Percentiles rank a stretch among this genome's conserved stretches.
Evolutionary conservation across 768 basidiomycete species (phyloP).

Genomic region (Mycena vulgaris): DNA sequence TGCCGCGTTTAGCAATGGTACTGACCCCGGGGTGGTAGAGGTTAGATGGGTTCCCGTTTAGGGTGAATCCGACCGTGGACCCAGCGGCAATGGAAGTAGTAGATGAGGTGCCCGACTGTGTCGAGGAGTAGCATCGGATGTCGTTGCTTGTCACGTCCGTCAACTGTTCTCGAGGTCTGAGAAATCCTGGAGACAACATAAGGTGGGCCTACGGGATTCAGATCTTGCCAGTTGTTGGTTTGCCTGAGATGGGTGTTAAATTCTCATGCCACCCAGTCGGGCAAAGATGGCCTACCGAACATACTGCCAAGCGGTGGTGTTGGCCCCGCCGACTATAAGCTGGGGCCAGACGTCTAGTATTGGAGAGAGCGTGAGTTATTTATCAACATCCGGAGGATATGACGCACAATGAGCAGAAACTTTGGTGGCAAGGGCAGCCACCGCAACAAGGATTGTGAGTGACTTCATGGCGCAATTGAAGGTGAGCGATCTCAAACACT

Average conservation of each 20-base stretch:
- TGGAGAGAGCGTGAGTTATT: neutral
- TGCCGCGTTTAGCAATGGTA: neutral
- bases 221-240: slow-evolving; percentile 34
- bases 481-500: neutral
- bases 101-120: slow-evolving; percentile 21
- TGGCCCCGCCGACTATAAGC: slow-evolving; percentile 42
- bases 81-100: slow-evolving; percentile 25
- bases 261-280: no score
- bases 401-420: slow-evolving; percentile 31
- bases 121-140: slow-evolving; percentile 29
- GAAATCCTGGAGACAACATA: neutral
- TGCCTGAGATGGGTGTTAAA: neutral
- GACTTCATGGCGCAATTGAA: slow-evolving; percentile 25
- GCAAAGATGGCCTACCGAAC: slow-evolving; percentile 31
- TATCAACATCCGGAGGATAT: neutral
- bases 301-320: slow-evolving; percentile 40
- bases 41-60: slow-evolving; percentile 26
- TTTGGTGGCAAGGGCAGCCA: slow-evolving; percentile 15
- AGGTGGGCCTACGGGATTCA: slow-evolving; percentile 15
- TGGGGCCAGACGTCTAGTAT: slow-evolving; percentile 45
- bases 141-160: slow-evolving; percentile 28
- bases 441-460: slow-evolving; percentile 18
- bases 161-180: neutral
- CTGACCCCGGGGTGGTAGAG: slow-evolving; percentile 27
- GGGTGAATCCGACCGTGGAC: slow-evolving; percentile 28